A percentile compares a stretch with the other conserved stretches of the same genome.
These are phyloP conservation scores for Salvia rosmarinus DNA, from an alignment of 257 asterid genomes.

Conservation along the genomic window DNA sequence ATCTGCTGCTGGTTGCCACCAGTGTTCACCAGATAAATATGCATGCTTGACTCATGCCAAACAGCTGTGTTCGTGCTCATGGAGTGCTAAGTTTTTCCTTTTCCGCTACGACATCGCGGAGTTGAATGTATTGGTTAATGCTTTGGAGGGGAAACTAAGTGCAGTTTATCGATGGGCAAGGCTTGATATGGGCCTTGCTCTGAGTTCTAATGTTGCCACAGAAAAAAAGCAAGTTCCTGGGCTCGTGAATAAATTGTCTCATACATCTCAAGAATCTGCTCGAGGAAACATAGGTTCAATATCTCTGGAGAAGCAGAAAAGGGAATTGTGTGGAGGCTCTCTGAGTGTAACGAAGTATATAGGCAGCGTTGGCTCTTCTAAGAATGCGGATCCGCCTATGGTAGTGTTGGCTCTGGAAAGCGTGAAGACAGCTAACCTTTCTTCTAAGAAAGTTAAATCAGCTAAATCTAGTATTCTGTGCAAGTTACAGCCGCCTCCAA, in stretches of 20 bases:
- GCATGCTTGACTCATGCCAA: conserved; percentile 98
- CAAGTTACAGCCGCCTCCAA: conserved; percentile 44
- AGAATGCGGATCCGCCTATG: conserved; percentile 48
- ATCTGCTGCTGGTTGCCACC: conserved; percentile 98
- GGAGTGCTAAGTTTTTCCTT: conserved; percentile 95
- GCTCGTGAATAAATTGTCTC: conserved; percentile 42
- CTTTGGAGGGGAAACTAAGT: conserved; percentile 97
- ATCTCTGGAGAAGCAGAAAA: conserved; percentile 50
- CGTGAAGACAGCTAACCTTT: conserved; percentile 39
- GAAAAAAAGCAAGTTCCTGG: conserved; percentile 59
- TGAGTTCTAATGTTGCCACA: conserved; percentile 74
- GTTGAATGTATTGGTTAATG: conserved; percentile 84
- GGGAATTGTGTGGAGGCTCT: conserved; percentile 40
- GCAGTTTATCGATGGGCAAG: conserved; percentile 97
- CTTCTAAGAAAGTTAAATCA: conserved; percentile 45
- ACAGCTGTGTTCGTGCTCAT: conserved; percentile 87
- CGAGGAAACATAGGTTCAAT: conserved; percentile 43
- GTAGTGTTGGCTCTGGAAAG: conserved; percentile 60
- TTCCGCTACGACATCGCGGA: conserved; percentile 85
- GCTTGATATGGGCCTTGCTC: conserved; percentile 88
- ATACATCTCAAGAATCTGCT: conserved; percentile 45
- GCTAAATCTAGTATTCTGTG: conserved; percentile 38
- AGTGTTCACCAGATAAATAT: conserved; percentile 89
- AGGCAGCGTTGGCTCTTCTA: conserved; percentile 40
- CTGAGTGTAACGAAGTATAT: conserved; percentile 34